Evolutionary conservation across 192 early-diverging fungal species (phyloP), one percentile per base, ranked within the genome.

Genomic region (Oehlia diaphana): DNA sequence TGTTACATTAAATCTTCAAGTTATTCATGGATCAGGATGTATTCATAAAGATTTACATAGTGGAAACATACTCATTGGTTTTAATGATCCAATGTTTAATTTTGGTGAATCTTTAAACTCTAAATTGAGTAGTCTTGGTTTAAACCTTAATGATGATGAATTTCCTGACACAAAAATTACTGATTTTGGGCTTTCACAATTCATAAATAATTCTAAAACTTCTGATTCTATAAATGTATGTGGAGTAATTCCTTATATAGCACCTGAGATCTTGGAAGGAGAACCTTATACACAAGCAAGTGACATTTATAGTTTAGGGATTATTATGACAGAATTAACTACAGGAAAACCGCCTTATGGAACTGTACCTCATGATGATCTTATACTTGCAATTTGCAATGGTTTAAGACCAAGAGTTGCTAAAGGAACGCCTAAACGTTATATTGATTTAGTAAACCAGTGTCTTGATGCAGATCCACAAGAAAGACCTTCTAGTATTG

Each of bases 241-340:
- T 9, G 84, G 84, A 16, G 79, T 86, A 10, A 76, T 86, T 0
- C 84, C 84, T n/a, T 86, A 86, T 33, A 75, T 86, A 26, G 81
- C 84, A 1, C 84, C 84, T 3, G 84, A 86, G 72, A 62, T 82
- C 5, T 78, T 86, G 26, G 71, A 67, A 28, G 82, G 81, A 23
- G 21, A 80, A 14, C 77, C 72, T 3, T 83, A 83, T 79, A 79
- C 82, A 28, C 49, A 71, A 31, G 81, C 74, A 75, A 79, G 82
- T 3, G 84, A 86, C 35, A 75, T 86, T 4, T 86, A 86, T 75
- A 83, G 82, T 72, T 72, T 86, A 13, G 84, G 84, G 4, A 81
- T 83, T 50, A 83, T 86, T 53, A 86, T 86, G 84, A 74, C 81
- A 74, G 84, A 86, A 33, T 35, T 86, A 14, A 75, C 84, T 10